Evolutionary conservation across 2,329 filamentous ascomycete species (phyloP).

Genomic region (Chalaropsis ovoidea): DNA sequence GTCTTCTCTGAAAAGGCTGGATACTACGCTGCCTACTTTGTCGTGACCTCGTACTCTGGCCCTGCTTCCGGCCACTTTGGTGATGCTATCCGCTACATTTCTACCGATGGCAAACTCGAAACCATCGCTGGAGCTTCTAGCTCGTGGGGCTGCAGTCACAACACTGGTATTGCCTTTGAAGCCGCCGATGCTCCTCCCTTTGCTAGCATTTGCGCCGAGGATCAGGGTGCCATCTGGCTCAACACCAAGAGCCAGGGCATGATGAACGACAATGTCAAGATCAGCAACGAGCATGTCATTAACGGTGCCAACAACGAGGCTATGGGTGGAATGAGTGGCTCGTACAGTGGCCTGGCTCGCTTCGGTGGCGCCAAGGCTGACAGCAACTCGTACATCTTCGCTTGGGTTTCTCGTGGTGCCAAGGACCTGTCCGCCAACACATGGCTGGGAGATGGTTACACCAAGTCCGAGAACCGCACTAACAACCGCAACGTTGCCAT

Average conservation of each 20-base stretch:
- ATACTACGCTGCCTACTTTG: slow-evolving; percentile 53
- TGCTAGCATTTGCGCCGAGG: slow-evolving; percentile 50
- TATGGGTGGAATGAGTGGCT: slow-evolving; percentile 54
- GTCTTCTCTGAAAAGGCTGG: slow-evolving; percentile 47
- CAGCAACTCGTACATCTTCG: slow-evolving; percentile 46
- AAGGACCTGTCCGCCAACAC: slow-evolving; percentile 44
- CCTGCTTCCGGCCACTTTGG: slow-evolving; percentile 47
- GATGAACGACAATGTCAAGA: slow-evolving; percentile 44
- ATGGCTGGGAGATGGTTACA: slow-evolving; percentile 51
- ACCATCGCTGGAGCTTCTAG: slow-evolving; percentile 44
- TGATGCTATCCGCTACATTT: slow-evolving; percentile 40
- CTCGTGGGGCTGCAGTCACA: slow-evolving; percentile 53
- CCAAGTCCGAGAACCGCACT: slow-evolving; percentile 42
- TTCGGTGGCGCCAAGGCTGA: slow-evolving; percentile 37
- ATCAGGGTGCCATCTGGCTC: slow-evolving; percentile 54
- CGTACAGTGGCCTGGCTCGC: slow-evolving; percentile 47
- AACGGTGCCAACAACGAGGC: slow-evolving; percentile 50
- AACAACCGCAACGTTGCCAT: slow-evolving; percentile 51
- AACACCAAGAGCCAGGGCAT: slow-evolving; percentile 51
- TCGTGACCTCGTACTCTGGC: slow-evolving; percentile 49
- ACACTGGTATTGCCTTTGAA: slow-evolving; percentile 55
- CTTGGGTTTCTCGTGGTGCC: slow-evolving; percentile 53
- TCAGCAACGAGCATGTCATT: slow-evolving; percentile 52
- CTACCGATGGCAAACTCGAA: slow-evolving; percentile 42
- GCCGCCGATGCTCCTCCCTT: slow-evolving; percentile 49